A percentile compares a stretch with the other conserved stretches of the same genome.
Evolutionary conservation across 2,329 filamentous ascomycete genomes (phyloP).

Genomic region (Cytospora mali): DNA sequence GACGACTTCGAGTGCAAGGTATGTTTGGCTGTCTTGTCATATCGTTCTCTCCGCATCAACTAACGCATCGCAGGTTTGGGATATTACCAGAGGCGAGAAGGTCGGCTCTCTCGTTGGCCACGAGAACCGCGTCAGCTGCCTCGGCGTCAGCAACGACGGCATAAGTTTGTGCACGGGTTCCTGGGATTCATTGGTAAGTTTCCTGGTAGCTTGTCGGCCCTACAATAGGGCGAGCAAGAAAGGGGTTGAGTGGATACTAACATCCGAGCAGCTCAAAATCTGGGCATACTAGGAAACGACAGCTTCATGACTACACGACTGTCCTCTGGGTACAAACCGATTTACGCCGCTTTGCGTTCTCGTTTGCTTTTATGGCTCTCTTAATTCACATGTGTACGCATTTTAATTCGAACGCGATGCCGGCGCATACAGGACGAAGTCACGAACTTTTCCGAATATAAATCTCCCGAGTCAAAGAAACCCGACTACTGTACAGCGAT

Average conservation of each 20-base stretch:
- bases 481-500: slow-evolving; percentile 32
- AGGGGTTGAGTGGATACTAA: slow-evolving; percentile 34
- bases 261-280: slow-evolving; percentile 70
- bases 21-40: slow-evolving; percentile 38
- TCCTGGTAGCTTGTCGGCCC: not conserved
- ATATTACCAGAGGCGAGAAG: slow-evolving; percentile 93
- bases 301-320: slow-evolving; percentile 32
- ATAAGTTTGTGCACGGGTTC: slow-evolving; percentile 99
- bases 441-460: slow-evolving; percentile 44
- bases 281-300: slow-evolving; percentile 70
- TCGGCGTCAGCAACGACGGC: slow-evolving; percentile 98
- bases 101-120: slow-evolving; percentile 96
- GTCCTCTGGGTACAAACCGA: slow-evolving; percentile 36
- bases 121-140: slow-evolving; percentile 97
- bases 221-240: slow-evolving; percentile 35
- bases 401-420: slow-evolving; percentile 44
- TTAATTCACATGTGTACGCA: slow-evolving; percentile 45
- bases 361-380: slow-evolving; percentile 38
- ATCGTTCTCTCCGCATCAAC: not conserved
- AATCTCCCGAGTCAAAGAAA: slow-evolving; percentile 36
- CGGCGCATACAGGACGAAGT: slow-evolving; percentile 51
- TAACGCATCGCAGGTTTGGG: slow-evolving; percentile 77
- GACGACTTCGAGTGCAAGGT: slow-evolving; percentile 99
- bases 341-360: slow-evolving; percentile 33
- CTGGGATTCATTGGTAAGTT: slow-evolving; percentile 95